Percentiles rank a stretch among this genome's conserved stretches.
These are phyloP conservation scores for Mucor ambiguus DNA, from an alignment of 371 early-diverging fungal genomes.

Conservation along the genomic window DNA sequence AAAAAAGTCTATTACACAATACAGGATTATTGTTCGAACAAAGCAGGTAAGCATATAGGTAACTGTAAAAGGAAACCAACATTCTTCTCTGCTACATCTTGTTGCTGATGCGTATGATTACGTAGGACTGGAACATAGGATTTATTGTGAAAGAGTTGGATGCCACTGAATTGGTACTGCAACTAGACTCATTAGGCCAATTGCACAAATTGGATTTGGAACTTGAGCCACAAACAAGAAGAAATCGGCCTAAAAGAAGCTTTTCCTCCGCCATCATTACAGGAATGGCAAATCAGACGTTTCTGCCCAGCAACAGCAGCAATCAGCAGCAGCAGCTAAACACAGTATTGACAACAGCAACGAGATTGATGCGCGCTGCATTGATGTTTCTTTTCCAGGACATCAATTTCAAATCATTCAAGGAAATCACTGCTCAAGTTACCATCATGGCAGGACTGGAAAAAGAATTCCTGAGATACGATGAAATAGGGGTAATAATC, in stretches of 20 bases:
- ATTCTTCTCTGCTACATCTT: neutral
- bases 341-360: neutral
- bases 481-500: slow-evolving; percentile 49
- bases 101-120: neutral
- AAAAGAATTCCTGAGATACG: slow-evolving; percentile 52
- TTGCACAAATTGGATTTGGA: slow-evolving; percentile 11
- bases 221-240: neutral
- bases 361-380: slow-evolving; percentile 11
- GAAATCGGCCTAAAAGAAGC: slow-evolving; percentile 14
- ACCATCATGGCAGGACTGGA: slow-evolving; percentile 61
- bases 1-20: slow-evolving; percentile 15
- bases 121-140: slow-evolving; percentile 16
- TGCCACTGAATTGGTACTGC: slow-evolving; percentile 16
- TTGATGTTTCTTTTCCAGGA: slow-evolving; percentile 21
- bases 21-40: slow-evolving; percentile 39
- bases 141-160: slow-evolving; percentile 18
- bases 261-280: slow-evolving; percentile 23
- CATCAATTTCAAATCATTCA: slow-evolving; percentile 28
- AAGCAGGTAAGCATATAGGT: slow-evolving; percentile 27
- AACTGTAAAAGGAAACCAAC: neutral
- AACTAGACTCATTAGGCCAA: slow-evolving; percentile 17
- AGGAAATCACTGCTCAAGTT: slow-evolving; percentile 31
- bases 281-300: slow-evolving; percentile 1
- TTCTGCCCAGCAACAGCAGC: neutral
- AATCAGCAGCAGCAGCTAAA: neutral